phyloP scores from a whole-genome alignment of 1,284 basidiomycete species.

The Agaricales sp. region DNA sequence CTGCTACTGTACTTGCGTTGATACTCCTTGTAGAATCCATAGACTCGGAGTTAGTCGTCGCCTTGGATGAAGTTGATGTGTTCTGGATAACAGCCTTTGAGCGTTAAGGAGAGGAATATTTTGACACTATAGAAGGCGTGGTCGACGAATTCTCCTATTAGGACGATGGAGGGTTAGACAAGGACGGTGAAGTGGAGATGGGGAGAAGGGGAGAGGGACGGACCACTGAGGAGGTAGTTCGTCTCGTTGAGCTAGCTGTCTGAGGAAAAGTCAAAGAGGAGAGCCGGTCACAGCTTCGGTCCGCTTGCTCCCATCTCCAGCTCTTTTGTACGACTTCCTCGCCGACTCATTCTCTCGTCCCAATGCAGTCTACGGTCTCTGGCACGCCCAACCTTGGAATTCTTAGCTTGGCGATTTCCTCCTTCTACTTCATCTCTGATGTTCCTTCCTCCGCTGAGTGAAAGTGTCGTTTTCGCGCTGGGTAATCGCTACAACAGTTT shows the following conservation, averaged over 20 bases:
- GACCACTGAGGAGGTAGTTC: constrained; percentile 94
- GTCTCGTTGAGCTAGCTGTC: constrained; percentile 98
- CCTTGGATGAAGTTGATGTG: constrained; percentile 96
- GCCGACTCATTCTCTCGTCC: too few species aligned
- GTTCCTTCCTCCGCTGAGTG: too few species aligned
- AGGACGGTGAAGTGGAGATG: constrained; percentile 92
- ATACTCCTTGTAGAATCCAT: constrained; percentile 99
- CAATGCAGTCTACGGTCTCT: too few species aligned
- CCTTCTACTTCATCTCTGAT: too few species aligned
- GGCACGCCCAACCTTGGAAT: too few species aligned
- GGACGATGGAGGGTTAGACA: constrained; percentile 98
- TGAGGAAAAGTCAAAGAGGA: too few species aligned
- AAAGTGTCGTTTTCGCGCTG: too few species aligned
- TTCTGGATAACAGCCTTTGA: constrained; percentile 94
- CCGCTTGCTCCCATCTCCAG: too few species aligned
- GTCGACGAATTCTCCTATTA: constrained; percentile 98
- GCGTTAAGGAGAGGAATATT: constrained; percentile 85
- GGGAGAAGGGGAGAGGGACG: background rate
- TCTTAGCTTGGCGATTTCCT: too few species aligned
- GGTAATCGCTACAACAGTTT: too few species aligned
- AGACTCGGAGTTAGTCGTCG: constrained; percentile 97
- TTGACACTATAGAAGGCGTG: constrained; percentile 94
- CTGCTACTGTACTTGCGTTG: constrained; percentile 92
- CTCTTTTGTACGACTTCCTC: too few species aligned
- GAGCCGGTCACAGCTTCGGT: too few species aligned